These are phyloP conservation scores for Aspergillus sp. DNA, from an alignment of 2,329 filamentous ascomycete species.

Conservation along the genomic window DNA sequence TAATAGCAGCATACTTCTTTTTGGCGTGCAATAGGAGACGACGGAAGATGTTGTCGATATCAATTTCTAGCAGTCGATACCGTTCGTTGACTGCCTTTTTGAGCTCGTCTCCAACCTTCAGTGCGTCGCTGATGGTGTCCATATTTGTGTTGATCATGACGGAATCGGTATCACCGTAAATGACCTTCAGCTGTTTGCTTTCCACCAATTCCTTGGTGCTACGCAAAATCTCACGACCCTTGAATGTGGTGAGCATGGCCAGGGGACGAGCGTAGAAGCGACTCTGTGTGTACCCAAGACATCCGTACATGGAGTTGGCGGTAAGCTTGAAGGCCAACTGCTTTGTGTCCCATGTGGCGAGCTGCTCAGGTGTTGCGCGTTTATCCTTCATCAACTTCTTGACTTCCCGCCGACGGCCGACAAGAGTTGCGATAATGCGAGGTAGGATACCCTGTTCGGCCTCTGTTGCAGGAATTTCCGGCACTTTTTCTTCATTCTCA, in stretches of 20 bases:
- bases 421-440: constrained; percentile 85
- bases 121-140: constrained; percentile 83
- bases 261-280: constrained; percentile 95
- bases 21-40: constrained; percentile 92
- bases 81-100: constrained; percentile 92
- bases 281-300: constrained; percentile 93
- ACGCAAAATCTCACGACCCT: constrained; percentile 93
- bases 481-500: constrained; percentile 83
- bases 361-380: constrained; percentile 77
- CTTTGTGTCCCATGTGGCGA: constrained; percentile 97
- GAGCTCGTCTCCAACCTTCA: constrained; percentile 92
- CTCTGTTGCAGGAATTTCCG: constrained; percentile 72
- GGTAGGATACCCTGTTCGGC: constrained; percentile 84
- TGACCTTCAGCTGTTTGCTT: constrained; percentile 85
- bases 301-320: constrained; percentile 99
- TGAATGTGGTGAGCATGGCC: constrained; percentile 93
- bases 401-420: constrained; percentile 83
- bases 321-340: constrained; percentile 95
- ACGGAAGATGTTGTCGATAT: constrained; percentile 96
- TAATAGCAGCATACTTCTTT: constrained; percentile 99
- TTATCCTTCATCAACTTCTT: constrained; percentile 98
- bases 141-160: constrained; percentile 99
- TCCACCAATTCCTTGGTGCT: constrained; percentile 96
- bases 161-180: constrained; percentile 98
- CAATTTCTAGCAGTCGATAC: constrained; percentile 91